Percentiles rank a stretch among this genome's conserved stretches.
Conservation (phyloP, 2,329 filamentous ascomycete genomes). For the Penicillium sp. region DNA sequence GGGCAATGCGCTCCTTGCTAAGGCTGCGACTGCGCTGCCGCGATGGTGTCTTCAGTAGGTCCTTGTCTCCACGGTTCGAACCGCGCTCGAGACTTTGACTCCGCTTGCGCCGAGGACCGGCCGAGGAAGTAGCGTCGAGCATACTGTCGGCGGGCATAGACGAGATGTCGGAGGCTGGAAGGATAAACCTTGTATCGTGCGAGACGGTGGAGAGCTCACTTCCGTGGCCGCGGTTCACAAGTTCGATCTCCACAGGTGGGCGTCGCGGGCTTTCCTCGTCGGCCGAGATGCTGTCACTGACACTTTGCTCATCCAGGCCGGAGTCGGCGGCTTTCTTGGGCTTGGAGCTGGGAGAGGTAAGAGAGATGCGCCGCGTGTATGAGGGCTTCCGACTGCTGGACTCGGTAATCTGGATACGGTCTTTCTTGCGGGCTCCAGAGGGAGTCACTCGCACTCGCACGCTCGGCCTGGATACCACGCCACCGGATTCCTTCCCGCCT, state of each 20-base stretch:
- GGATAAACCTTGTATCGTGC: conserved; percentile 64
- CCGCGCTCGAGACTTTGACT: conserved; percentile 54
- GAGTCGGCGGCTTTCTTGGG: conserved; percentile 36
- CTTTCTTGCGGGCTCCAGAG: conserved; percentile 65
- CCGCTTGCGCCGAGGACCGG: conserved; percentile 48
- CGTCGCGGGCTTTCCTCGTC: conserved; percentile 73
- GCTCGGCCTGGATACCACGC: conserved; percentile 71
- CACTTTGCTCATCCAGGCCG: conserved; percentile 63
- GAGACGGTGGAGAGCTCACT: conserved; percentile 66
- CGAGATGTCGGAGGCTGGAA: conserved; percentile 81
- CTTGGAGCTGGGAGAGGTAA: conserved; percentile 48
- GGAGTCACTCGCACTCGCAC: conserved; percentile 80
- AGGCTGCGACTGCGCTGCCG: conserved; percentile 63
- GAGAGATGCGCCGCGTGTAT: conserved; percentile 67
- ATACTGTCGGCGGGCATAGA: conserved; percentile 74
- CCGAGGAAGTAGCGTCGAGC: conserved; percentile 57
- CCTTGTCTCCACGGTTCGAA: conserved; percentile 34
- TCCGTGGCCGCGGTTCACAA: conserved; percentile 66
- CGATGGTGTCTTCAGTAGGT: conserved; percentile 60
- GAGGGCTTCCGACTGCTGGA: conserved; percentile 73
- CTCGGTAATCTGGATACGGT: conserved; percentile 86
- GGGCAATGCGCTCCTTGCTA: conserved; percentile 67
- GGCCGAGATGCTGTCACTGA: conserved; percentile 74
- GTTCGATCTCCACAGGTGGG: conserved; percentile 84
- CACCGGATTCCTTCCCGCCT: conserved; percentile 62